Base-by-base conservation (phyloP, 2,329 filamentous ascomycete genomes). In the Fusarium bactridioides region DNA sequence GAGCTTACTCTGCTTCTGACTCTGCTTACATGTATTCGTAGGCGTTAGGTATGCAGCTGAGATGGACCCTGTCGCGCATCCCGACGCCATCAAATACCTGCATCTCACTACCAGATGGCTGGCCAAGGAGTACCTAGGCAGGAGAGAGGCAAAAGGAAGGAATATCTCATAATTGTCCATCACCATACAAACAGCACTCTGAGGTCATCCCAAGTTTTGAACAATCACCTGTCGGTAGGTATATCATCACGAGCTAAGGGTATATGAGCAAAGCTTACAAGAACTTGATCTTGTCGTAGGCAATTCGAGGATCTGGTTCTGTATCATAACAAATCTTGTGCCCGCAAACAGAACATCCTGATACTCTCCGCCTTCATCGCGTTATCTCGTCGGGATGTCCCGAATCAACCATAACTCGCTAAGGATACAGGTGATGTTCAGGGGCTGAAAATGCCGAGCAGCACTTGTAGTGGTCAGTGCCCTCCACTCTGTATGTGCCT, bases 391-490 rank as follows among this genome's bases (percentile, higher is more conserved):
- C 50, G 66, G 64, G 37, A 69, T 45, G 27, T 33, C 3, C 65
- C 57, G 51, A 45, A 51, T 41, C 27, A 23, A 35, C 23, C 29
- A 37, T 4, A 12, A 23, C 16, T 19, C 40, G 23, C 27, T 48
- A 40, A 54, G 13, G 15, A 29, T 13, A 54, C 48, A 40, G 23
- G 21, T 38, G 33, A 47, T 45, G 29, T 33, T 69, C 50, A 69
- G 64, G 66, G 66, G 66, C 50, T 53, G 27, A 45, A 25, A 50
- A 58, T 58, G 51, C 61, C 23, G 50, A 51, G 44, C 37, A 51
- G 62, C 35, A 47, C 11, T 37, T 48, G 23, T 57, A 45, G 57
- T 64, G 65, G 65, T 45, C 64, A 64, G 64, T 68, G 64, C 65
- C 56, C 41, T 47, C 15, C 31, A 33, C 13, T 33, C 31, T 35